Conservation (phyloP, 108 stramenopile genomes). For the Skeletonema grethae region DNA sequence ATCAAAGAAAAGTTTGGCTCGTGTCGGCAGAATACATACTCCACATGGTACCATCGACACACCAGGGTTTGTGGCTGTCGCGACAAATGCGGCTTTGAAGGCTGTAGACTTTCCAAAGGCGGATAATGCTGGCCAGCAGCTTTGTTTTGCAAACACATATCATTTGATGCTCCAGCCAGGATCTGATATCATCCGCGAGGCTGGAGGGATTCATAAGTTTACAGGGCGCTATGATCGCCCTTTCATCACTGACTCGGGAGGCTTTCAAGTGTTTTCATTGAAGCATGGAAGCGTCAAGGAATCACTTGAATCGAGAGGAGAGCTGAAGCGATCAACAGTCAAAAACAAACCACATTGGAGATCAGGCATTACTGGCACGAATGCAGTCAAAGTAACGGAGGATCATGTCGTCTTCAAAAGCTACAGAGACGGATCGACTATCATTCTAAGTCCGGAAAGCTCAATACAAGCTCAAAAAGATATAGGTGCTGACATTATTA, state of each 20-base stretch:
- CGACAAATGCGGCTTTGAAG: conserved; percentile 60
- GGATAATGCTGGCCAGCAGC: conserved; percentile 45
- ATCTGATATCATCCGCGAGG: conserved; percentile 44
- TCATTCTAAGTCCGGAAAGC: conserved; percentile 60
- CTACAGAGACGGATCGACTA: conserved; percentile 56
- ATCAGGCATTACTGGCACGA: conserved; percentile 30
- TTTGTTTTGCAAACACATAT: conserved; percentile 68
- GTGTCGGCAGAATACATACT: conserved; percentile 49
- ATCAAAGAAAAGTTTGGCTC: conserved; percentile 49
- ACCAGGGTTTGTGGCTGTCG: conserved; percentile 67
- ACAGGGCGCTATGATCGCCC: conserved; percentile 41
- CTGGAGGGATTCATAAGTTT: conserved; percentile 72
- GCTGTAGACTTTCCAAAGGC: conserved; percentile 42
- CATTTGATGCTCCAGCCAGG: conserved; percentile 68
- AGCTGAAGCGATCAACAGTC: conserved; percentile 24
- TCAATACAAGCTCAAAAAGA: conserved; percentile 63
- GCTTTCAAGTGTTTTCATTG: conserved; percentile 66
- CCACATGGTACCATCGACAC: conserved; percentile 65
- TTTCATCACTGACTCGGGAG: conserved; percentile 66
- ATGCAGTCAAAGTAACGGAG: conserved; percentile 52
- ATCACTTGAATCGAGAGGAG: conserved; percentile 40
- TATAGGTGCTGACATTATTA: conserved; percentile 71
- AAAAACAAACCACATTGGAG: conserved; percentile 37
- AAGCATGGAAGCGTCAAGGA: conserved; percentile 51
- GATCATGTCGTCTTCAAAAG: conserved; percentile 59